Base-by-base conservation (phyloP, 2,329 filamentous ascomycete species). In the Ophiostoma sp. region DNA sequence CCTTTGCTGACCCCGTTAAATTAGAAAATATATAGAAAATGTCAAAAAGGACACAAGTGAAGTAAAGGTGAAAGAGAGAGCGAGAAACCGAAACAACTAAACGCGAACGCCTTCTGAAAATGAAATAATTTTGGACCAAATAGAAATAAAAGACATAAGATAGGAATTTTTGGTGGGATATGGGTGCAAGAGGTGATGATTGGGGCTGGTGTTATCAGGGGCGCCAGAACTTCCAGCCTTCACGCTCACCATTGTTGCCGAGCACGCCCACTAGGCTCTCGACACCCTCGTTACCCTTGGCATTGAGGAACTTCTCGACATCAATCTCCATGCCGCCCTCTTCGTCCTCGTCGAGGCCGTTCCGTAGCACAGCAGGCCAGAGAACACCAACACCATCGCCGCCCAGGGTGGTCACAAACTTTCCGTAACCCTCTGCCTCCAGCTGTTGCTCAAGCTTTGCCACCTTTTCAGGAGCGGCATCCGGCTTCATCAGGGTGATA, bases 341-440 rank as follows among this genome's bases (percentile, higher is more conserved):
- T 0, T 86, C 83, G 72, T 92, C 89, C 74, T 92, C 89, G 49
- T 89, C 87, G n/a, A 85, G 87, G 5, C 90, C 91, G 70, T 96
- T 96, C 76, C 92, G 91, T 40, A 97, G 81, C 0, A 97, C 89
- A 0, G 95, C 95, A 0, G 95, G 95, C 87, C 91, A 97, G 4
- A 99, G 84, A 1, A 99, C 92, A 49, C 95, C 95, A 0, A 99
- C 92, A 12, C 95, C 95, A 74, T 97, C 92, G 52, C 94, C 93
- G 4, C 93, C 95, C 0, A 99, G 85, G 0, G 91, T 97, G 0
- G 93, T 95, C 77, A 93, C 87, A 75, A 96, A 98, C 73, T 89
- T 90, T 74, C 87, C 84, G 76, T 95, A 99, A 1, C 91, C 91
- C 74, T 93, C 90, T 0, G 82, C 78, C 3, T 85, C 81, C 2